Base-by-base conservation (phyloP, 2,329 filamentous ascomycete genomes). In the Nothophoma quercina region DNA sequence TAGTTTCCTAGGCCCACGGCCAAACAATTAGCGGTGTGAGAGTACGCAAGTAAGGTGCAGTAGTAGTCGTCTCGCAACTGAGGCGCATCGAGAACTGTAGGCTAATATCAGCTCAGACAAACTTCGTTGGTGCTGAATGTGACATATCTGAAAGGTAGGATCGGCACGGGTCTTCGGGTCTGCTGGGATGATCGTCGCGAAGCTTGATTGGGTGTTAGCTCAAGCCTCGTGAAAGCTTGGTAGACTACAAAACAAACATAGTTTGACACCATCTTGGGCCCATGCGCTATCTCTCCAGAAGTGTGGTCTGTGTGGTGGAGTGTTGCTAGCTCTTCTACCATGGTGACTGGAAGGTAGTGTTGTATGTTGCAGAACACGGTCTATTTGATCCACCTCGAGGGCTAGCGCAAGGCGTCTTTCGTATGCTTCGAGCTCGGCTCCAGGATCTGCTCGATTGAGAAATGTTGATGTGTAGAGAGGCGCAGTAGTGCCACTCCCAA, bases 61-160 rank as follows among this genome's bases (percentile, higher is more conserved):
- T 99, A 99, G 72, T 93, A 99, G 73, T 99, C 93, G 65, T 98
- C 92, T 50, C 91, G 86, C n/a, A 98, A 80, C 43, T 86, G 85
- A 2, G 93, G 92, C 7, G 93, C 93, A 75, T 97, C 91, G 5
- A 99, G 81, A 6, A 97, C 89, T 76, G 86, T 89, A 57, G 8
- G n/a, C 15, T 19, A 2, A 13, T 51, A 66, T 81, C 49, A 82
- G 69, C 26, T 55, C 34, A 46, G 15, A 29, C 5, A 26, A 23
- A 47, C 38, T 22, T 13, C 18, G 16, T 9, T 22, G n/a, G 23
- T 18, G 9, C n/a, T 21, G 12, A 29, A n/a, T 51, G 36, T 10
- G 40, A 77, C 83, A 71, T 79, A 88, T 87, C 89, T 90, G 77
- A 96, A 96, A 5, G 92, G 90, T 15, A 89, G 83, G 7, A 83